Evolutionary conservation across 345 rosid species (phyloP), one percentile per base, ranked within the genome.

Genomic region (Murraya koenigii): DNA sequence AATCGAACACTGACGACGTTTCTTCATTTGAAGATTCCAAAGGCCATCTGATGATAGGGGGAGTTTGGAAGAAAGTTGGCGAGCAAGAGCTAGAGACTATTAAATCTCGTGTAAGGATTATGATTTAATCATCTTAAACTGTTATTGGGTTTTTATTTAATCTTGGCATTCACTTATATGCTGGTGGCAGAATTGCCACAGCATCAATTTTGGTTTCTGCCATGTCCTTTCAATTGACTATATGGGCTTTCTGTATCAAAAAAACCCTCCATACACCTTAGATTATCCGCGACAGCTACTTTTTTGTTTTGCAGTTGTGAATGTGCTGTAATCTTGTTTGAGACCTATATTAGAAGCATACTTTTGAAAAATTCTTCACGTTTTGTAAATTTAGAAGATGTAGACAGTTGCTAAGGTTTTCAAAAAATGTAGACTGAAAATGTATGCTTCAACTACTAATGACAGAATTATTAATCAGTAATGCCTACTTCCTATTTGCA

Each of bases 1-100:
- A 74, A 61, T 64, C 28, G 8, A 77, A 78, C 25, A 63, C 55
- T 8, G 63, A 71, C 36, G 71, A 80, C 67, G 47, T 33, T 44
- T 65, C 68, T 38, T 47, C 32, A 2, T 64, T 66, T 33, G 61
- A 82, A 35, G 86, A 80, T 54, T 59, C 73, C 10, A 26, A 56
- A 60, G 89, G 95, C 68, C 81, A 73, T 76, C 82, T 92, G 62
- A 69, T 85, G 88, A 80, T 89, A 23, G 84, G 79, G 41, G 93
- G 94, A 13, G 77, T 78, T 58, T 88, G 93, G 97, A 85, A 87
- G 88, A 82, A 82, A 71, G 80, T 89, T 3, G 78, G 82, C 58
- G 80, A 76, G 32, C 85, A 82, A 64, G 94, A 88, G 78, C 75
- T 90, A 0, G 77, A 75, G 7, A 74, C 72, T 33, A 85, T 89